Percentiles rank a stretch among this genome's conserved stretches.
These are phyloP conservation scores for Cryphonectria radicalis DNA, from an alignment of 2,329 filamentous ascomycete genomes.

Conservation along the genomic window DNA sequence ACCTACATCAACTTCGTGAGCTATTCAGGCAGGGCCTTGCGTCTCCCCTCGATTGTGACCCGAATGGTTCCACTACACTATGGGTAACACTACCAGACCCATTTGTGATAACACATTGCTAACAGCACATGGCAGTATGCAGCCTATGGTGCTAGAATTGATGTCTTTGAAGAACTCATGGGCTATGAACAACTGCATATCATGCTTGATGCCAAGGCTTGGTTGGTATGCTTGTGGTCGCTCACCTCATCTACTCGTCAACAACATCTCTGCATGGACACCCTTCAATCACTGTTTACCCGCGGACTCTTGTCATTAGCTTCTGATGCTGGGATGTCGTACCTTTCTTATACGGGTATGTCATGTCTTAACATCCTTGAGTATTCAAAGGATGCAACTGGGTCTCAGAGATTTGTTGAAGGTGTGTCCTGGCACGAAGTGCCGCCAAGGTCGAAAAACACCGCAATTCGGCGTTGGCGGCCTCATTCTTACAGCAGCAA, in stretches of 20 bases:
- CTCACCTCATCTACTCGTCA: neutral
- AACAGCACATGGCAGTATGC: neutral
- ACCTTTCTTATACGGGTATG: too few relatives aligned
- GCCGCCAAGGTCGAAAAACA: neutral
- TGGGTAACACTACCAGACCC: neutral
- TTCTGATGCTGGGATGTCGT: accelerated
- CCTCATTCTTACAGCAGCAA: neutral
- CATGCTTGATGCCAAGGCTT: neutral
- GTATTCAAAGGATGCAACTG: neutral
- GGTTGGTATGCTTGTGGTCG: neutral
- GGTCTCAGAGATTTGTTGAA: too few relatives aligned
- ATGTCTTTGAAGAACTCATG: neutral
- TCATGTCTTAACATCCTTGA: neutral
- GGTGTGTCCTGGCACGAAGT: neutral
- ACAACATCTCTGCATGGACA: neutral
- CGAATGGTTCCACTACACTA: accelerated
- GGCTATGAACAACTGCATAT: neutral
- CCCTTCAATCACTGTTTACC: neutral
- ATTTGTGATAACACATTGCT: neutral
- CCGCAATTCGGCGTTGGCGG: neutral
- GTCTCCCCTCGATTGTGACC: slow-evolving; percentile 5
- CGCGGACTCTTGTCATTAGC: neutral
- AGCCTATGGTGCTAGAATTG: accelerated
- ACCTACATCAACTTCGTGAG: neutral
- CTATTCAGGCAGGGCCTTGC: slow-evolving; percentile 7